These are phyloP conservation scores for Cyberlindnera euphorbiiphila DNA, from an alignment of 805 yeast species.

Conservation along the genomic window DNA sequence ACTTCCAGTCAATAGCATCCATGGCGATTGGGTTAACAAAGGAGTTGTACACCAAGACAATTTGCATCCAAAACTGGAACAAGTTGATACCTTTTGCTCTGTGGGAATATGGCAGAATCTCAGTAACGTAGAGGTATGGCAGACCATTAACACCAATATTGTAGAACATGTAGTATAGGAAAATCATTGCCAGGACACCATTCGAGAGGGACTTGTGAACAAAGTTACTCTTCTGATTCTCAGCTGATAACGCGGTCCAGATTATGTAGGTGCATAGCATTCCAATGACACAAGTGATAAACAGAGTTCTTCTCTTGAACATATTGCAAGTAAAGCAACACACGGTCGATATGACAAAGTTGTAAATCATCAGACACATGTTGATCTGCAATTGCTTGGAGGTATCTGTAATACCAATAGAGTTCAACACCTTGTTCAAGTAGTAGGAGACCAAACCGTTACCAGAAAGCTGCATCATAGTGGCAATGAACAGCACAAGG, in stretches of 20 bases:
- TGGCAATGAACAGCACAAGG: constrained; percentile 31
- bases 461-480: constrained; percentile 44
- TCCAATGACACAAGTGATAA: constrained; percentile 32
- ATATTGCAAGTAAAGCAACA: constrained; percentile 24
- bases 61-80: constrained; percentile 17
- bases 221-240: constrained; percentile 37
- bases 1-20: constrained; percentile 34
- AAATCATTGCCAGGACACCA: constrained; percentile 48
- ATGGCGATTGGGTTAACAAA: constrained; percentile 37
- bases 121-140: constrained; percentile 43
- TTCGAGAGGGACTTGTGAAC: constrained; percentile 35
- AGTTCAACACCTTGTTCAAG: constrained; percentile 43
- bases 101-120: constrained; percentile 31
- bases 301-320: constrained; percentile 36
- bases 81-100: constrained; percentile 28
- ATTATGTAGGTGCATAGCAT: constrained; percentile 37
- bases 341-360: constrained; percentile 31
- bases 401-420: constrained; percentile 49
- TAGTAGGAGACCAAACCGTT: constrained; percentile 50
- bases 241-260: constrained; percentile 45
- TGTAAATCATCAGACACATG: constrained; percentile 45
- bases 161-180: constrained; percentile 39
- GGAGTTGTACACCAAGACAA: constrained; percentile 29
- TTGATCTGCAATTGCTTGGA: constrained; percentile 43
- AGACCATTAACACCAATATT: constrained; percentile 42